These are phyloP conservation scores for Penicillium paradoxum DNA, from an alignment of 495 filamentous ascomycete genomes.

Conservation along the genomic window DNA sequence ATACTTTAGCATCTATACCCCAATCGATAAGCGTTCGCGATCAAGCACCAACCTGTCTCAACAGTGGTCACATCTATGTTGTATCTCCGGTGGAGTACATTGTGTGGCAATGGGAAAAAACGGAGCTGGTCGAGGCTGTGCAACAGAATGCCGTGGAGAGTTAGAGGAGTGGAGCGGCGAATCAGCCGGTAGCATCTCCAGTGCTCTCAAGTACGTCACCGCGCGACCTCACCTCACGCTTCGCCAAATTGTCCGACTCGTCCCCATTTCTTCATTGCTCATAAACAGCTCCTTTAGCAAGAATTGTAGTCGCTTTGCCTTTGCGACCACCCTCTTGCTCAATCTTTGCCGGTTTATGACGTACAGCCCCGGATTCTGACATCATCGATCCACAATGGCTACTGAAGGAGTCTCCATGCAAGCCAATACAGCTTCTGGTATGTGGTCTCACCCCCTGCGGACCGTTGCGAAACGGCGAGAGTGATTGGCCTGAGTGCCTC, in stretches of 20 bases:
- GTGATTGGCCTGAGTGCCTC: background rate
- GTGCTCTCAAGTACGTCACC: constrained; percentile 38
- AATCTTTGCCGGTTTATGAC: background rate
- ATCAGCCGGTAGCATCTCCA: constrained; percentile 23
- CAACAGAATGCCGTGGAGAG: constrained; percentile 2
- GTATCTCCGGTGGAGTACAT: background rate
- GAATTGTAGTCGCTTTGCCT: constrained; percentile 14
- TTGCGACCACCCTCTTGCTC: constrained; percentile 9
- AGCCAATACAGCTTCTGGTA: constrained; percentile 22
- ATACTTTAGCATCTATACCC: background rate
- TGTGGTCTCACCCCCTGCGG: background rate
- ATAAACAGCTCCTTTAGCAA: background rate
- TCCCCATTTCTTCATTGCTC: constrained; percentile 1
- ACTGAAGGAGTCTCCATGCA: constrained; percentile 14
- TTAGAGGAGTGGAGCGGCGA: constrained; percentile 10
- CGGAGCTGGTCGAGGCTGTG: background rate
- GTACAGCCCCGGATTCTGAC: constrained; percentile 14
- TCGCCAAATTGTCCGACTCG: constrained; percentile 14
- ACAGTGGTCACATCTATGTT: background rate
- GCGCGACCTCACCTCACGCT: constrained; percentile 33
- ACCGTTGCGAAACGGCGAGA: background rate
- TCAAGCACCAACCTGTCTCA: background rate
- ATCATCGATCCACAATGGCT: constrained; percentile 31
- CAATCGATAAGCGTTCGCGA: background rate
- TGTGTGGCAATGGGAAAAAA: background rate